These are phyloP conservation scores for Heterobasidion occidentale DNA, from an alignment of 1,284 basidiomycete genomes.

Conservation along the genomic window DNA sequence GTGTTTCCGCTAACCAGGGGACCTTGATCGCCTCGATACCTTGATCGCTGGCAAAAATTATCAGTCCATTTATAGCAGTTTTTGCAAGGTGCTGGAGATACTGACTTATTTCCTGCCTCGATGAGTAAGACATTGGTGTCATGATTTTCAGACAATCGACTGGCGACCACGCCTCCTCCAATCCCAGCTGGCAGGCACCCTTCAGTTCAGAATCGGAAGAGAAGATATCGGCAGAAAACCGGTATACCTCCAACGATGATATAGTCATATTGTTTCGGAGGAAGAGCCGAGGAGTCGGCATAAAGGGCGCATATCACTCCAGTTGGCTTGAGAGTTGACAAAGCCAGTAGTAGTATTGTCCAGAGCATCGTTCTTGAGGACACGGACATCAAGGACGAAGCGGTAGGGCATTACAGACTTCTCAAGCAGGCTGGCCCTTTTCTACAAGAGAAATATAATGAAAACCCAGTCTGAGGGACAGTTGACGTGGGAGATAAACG, in stretches of 20 bases:
- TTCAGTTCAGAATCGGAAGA: too few relatives aligned
- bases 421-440: too few relatives aligned
- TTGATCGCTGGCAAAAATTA: background rate
- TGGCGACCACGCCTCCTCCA: slow-evolving; percentile 13
- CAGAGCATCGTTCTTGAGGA: too few relatives aligned
- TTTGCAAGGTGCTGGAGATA: background rate
- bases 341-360: too few relatives aligned
- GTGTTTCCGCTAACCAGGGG: background rate
- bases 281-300: background rate
- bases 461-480: too few relatives aligned
- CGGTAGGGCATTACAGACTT: too few relatives aligned
- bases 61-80: background rate
- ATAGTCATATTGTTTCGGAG: background rate
- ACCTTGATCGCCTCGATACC: background rate
- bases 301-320: background rate
- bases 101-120: slow-evolving; percentile 12
- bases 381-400: too few relatives aligned
- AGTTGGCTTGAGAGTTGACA: too few relatives aligned
- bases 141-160: slow-evolving; percentile 13
- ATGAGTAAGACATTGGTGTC: slow-evolving; percentile 12
- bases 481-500: too few relatives aligned
- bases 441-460: too few relatives aligned
- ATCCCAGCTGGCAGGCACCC: slow-evolving; percentile 3
- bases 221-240: background rate
- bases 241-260: slow-evolving; percentile 1